phyloP scores from a whole-genome alignment of 176 grass and related monocot species.

The barley (Hordeum vulgare) region DNA sequence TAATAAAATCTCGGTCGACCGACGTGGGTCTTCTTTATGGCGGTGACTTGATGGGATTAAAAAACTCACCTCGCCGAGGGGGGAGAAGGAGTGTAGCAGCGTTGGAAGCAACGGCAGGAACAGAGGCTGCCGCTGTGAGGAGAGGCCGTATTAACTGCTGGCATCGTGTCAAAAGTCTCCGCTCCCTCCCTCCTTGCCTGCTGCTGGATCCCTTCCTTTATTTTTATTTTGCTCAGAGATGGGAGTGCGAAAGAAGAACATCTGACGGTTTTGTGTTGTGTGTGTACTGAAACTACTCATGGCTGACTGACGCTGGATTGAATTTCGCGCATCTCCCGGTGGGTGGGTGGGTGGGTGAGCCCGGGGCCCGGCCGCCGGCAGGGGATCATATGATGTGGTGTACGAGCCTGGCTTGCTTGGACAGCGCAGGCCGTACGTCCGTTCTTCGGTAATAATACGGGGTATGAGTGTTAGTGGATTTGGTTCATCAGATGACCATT shows the following conservation, averaged over 20 bases:
- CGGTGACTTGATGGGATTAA: conserved; percentile 11
- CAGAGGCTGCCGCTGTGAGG: too few relatives aligned
- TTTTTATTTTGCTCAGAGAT: background rate
- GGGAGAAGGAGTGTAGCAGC: background rate
- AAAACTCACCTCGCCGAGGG: background rate
- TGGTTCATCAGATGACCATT: too few relatives aligned
- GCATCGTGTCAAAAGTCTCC: background rate
- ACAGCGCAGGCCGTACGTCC: background rate
- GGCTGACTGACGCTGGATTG: conserved; percentile 1
- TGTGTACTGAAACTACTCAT: background rate
- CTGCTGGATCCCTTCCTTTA: background rate
- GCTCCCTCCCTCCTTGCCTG: background rate
- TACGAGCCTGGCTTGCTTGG: too few relatives aligned
- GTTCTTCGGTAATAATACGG: too few relatives aligned
- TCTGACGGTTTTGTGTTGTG: background rate
- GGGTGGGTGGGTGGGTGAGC: conserved; percentile 31
- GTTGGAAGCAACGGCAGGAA: background rate
- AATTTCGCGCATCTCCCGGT: conserved; percentile 10
- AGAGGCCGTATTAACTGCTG: background rate
- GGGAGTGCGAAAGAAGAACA: background rate
- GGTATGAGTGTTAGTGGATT: too few relatives aligned
- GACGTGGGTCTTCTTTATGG: background rate
- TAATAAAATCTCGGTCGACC: conserved; percentile 9
- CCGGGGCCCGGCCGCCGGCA: background rate
- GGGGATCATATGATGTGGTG: background rate